Base-by-base conservation (phyloP, 768 basidiomycete species). In the Trametes gibbosa region DNA sequence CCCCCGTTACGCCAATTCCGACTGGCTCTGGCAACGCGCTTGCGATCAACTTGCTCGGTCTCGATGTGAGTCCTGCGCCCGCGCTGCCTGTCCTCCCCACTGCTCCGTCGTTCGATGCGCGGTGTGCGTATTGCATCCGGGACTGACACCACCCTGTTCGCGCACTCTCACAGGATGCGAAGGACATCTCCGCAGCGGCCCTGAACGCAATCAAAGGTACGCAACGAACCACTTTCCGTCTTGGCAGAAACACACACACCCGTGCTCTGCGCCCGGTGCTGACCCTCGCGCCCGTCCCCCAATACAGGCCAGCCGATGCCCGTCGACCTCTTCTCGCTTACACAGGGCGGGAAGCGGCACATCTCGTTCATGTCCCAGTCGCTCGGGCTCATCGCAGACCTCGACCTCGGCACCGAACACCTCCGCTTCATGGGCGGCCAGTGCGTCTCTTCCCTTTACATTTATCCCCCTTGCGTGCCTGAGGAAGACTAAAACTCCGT, bases 281-380 rank as follows among this genome's bases (percentile, higher is more conserved):
- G 8, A 27, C 14, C 24, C 24, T 23, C 14, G 17, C 9, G 4
- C 6, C 19, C 16, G 21, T 53, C 43, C n/a, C 4, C 21, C 17
- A 2, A 41, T 25, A n/a, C 60, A 92, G 90, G 92, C 40, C 77
- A 72, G 24, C 82, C 85, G 3, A 88, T 94, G 84, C 80, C 84
- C 59, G 77, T 87, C 24, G 92, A 95, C 69, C 62, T 93, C 21
- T 89, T 87, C 67, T 89, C 91, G 0, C 68, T 95, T n/a, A 82
- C 78, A 0, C 92, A 94, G 67, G 77, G 78, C 10, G 81, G 77
- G 49, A 85, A 81, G 62, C 78, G 81, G 7, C 77, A 76, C 2
- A 78, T 90, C 66, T 91, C 90, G 14, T 95, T 91, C 76, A 86
- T 95, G 84, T 85, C 89, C 0, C 91, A 93, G 74, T 81, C 86